A percentile compares a stretch with the other conserved stretches of the same genome.
Evolutionary conservation across 306 rosid species (phyloP).

Genomic region (Cucurbita pepo): DNA sequence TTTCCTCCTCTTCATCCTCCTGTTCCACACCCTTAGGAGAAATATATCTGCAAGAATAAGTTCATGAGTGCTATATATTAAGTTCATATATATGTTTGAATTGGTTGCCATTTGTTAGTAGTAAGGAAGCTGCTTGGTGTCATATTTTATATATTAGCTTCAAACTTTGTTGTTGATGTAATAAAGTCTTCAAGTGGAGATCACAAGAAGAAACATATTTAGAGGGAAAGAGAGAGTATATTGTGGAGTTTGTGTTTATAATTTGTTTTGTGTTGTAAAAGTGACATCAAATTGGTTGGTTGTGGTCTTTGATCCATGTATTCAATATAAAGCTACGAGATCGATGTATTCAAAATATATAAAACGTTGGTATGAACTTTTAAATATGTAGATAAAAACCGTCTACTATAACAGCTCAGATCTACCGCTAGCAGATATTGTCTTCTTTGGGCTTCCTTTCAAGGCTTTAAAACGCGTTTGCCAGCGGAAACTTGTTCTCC

Average conservation of each 20-base stretch:
- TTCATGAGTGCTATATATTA: background rate
- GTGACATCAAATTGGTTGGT: background rate
- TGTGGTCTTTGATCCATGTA: too few relatives aligned
- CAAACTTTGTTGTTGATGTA: background rate
- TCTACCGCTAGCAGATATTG: too few relatives aligned
- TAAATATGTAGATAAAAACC: too few relatives aligned
- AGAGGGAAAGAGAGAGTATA: background rate
- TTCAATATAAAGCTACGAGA: too few relatives aligned
- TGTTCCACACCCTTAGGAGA: background rate
- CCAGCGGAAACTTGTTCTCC: too few relatives aligned
- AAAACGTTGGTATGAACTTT: too few relatives aligned
- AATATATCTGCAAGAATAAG: background rate
- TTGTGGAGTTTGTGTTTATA: background rate
- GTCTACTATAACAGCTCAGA: too few relatives aligned
- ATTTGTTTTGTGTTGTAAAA: background rate
- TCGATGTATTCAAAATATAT: too few relatives aligned
- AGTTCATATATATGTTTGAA: background rate
- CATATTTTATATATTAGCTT: background rate
- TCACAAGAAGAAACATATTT: background rate
- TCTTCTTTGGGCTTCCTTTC: too few relatives aligned
- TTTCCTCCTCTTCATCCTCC: slow-evolving; percentile 5
- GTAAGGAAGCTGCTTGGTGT: background rate
- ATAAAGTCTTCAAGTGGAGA: slow-evolving; percentile 1
- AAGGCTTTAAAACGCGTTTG: too few relatives aligned
- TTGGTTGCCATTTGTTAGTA: background rate